phyloP scores from a whole-genome alignment of 78 protist species.

The Trichosphaerium sp. region DNA sequence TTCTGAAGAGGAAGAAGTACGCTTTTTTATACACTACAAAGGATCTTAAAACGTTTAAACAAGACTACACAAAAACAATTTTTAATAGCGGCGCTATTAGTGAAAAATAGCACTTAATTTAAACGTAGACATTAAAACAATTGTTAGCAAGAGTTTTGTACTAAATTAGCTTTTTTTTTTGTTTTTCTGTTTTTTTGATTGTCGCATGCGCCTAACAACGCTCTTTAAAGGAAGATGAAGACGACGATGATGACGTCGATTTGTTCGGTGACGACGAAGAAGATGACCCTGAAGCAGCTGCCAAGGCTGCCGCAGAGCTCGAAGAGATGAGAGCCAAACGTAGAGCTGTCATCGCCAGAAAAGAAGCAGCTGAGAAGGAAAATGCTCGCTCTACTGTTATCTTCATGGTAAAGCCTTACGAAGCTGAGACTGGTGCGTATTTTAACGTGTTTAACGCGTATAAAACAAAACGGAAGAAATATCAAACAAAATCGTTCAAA shows the following conservation, averaged over 20 bases:
- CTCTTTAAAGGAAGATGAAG: conserved; percentile 20
- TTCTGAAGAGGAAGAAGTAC: background rate
- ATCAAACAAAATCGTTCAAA: too few species aligned
- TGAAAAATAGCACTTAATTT: background rate
- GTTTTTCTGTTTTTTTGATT: background rate
- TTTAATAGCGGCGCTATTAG: background rate
- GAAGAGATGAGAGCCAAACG: conserved; percentile 13
- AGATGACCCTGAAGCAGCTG: conserved; percentile 54
- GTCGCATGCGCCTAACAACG: conserved; percentile 17
- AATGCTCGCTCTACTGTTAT: conserved; percentile 28
- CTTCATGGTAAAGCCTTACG: conserved; percentile 84
- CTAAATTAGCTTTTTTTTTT: background rate
- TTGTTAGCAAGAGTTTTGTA: background rate
- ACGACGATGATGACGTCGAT: conserved; percentile 57
- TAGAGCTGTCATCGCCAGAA: background rate
- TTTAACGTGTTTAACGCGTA: too few species aligned
- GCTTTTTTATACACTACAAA: background rate
- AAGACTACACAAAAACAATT: background rate
- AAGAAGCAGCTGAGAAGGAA: conserved; percentile 1
- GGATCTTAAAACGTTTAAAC: background rate
- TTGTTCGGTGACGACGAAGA: conserved; percentile 55
- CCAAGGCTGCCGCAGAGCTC: conserved; percentile 31
- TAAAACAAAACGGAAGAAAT: too few species aligned
- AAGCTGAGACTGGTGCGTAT: conserved; percentile 67
- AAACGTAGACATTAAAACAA: background rate